Base-by-base conservation (phyloP, 305 asterid species). In the Solanum hybrid region DNA sequence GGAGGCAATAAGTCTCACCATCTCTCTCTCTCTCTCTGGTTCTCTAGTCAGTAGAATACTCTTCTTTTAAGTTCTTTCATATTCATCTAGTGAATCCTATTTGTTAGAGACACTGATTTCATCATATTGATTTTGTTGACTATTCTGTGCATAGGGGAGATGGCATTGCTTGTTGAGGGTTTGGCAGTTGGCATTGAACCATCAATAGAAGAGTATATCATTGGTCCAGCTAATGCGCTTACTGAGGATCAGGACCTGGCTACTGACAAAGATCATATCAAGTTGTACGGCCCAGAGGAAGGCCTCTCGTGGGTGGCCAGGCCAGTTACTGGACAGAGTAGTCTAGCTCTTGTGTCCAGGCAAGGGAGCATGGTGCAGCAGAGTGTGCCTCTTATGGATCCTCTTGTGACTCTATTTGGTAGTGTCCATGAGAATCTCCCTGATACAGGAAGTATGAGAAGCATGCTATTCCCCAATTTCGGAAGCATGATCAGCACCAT, bases 151-250 rank as follows among this genome's bases (percentile, higher is more conserved):
- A 73, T 91, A 97, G 99, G 96, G 87, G 99, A 97, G 95, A 95
- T 97, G 99, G 97, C 99, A 89, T 93, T 97, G 86, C 92, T 97
- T 91, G 99, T 97, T 38, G 99, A 97, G 92, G 99, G 99, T 83
- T 94, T 97, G 68, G 94, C 94, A 1, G 98, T 96, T 65, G 98
- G 99, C 7, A 95, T 94, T 24, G 99, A 96, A 87, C 93, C 98
- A 13, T 95, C 97, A 29, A 90, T 97, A 89, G 98, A 97, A 92
- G 98, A 97, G 93, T 97, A 95, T 93, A 92, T 97, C 89, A 97
- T 97, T 13, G 96, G 98, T 22, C 98, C 97, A 20, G 97, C 92
- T 17, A 94, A 94, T 37, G 98, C 93, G 87, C 79, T 93, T 32
- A 93, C 85, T 4, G 97, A 93, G 3, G 96, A 97, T 79, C 94